Base-by-base conservation (phyloP, 2,329 filamentous ascomycete species). In the Apiospora saccharicola region DNA sequence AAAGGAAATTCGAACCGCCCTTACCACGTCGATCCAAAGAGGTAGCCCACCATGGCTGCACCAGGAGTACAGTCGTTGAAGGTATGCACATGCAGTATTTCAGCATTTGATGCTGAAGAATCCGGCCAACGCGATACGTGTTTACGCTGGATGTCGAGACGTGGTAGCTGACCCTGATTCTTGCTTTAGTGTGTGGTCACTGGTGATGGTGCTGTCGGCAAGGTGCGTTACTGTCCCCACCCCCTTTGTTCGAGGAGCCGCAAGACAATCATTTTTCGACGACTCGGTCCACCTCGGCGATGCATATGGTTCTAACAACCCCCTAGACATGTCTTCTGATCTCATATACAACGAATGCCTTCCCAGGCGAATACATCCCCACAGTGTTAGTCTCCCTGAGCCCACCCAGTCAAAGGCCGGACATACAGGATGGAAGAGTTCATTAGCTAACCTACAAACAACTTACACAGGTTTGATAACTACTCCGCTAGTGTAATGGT, bases 401-500 rank as follows among this genome's bases (percentile, higher is more conserved):
- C 37, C 47, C n/a, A 3, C 10, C 47, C 19, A 19, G 57, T 34
- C n/a, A 24, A 34, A 34, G 34, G 41, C 57, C 12, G 43, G 64
- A 41, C 44, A 57, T 12, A n/a, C 70, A 24, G 70, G 74, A 76
- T 76, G 22, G 7, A 24, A 4, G 77, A 76, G 67, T 72, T 74
- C 79, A 74, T 37, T 19, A 49, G 37, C 71, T 73, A 47, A 73
- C 47, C 14, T 47, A 26, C 37, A 37, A 44, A 34, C 76, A 71
- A 61, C 24, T 67, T 68, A 61, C 73, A 34, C 78, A 98, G 95
- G 75, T 98, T 98, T 85, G 96, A 98, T 83, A 99, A 99, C 87
- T 98, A 98, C 88, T 98, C 96, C 49, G 96, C 96, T 76, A 98
- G 95, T 87, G 96, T 99, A 71, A 98, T 98, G 94, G 96, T 98